Conservation (phyloP, 352 stramenopile species). For the Thalassiosira hispida region DNA sequence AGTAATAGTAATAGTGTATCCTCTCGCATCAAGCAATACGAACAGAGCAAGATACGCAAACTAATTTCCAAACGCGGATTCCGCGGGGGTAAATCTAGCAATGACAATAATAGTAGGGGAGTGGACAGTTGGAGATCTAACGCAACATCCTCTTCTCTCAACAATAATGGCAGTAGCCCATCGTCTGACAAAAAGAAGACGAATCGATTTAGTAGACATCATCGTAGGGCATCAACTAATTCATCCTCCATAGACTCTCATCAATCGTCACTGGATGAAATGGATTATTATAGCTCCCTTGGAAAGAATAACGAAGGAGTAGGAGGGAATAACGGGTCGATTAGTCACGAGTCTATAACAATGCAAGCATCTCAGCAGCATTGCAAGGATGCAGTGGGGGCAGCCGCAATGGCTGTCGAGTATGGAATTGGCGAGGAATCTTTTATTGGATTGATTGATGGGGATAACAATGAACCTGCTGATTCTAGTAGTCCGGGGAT, state of each 20-base stretch:
- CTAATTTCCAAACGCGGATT: neutral
- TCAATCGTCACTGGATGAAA: neutral
- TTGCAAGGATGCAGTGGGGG: constrained; percentile 1
- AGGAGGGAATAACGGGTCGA: too few relatives aligned
- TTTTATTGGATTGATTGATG: constrained; percentile 1
- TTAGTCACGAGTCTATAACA: neutral
- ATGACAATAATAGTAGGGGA: too few relatives aligned
- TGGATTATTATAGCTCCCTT: constrained; percentile 8
- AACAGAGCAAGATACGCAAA: neutral
- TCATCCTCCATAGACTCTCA: too few relatives aligned
- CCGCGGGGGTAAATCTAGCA: neutral
- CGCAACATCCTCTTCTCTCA: too few relatives aligned
- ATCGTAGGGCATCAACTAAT: too few relatives aligned
- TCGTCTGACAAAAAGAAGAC: too few relatives aligned
- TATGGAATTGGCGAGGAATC: neutral
- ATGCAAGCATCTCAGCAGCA: neutral
- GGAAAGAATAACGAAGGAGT: neutral
- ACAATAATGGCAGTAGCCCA: too few relatives aligned
- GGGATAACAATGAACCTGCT: neutral
- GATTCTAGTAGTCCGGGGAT: neutral
- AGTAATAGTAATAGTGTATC: neutral
- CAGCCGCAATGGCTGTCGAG: constrained; percentile 19
- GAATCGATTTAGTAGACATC: too few relatives aligned
- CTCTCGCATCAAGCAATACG: neutral
- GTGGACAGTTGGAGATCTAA: too few relatives aligned